Evolutionary conservation across 139 green algal genomes (phyloP).

Genomic region (Chlorella sp.): DNA sequence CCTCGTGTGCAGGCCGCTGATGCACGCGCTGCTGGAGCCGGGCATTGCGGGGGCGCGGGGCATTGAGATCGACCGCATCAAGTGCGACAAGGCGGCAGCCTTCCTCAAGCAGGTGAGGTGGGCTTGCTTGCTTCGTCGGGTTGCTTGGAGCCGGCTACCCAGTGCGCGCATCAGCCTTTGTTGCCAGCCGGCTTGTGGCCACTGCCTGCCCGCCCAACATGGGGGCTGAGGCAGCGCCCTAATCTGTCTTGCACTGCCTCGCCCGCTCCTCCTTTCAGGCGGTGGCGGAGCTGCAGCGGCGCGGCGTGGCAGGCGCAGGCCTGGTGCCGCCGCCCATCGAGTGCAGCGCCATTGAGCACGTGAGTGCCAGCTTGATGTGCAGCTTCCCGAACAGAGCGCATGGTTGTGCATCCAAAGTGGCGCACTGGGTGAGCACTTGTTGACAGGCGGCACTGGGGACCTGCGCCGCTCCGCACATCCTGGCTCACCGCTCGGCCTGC

Average conservation of each 20-base stretch:
- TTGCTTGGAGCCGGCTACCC: no score
- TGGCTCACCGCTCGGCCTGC: no score
- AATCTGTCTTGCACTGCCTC: no score
- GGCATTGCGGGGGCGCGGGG: slow-evolving; percentile 60
- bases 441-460: no score
- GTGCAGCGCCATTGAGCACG: slow-evolving; percentile 74
- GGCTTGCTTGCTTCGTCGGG: no score
- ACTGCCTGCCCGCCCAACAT: no score
- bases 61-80: slow-evolving; percentile 87
- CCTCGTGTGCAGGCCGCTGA: slow-evolving; percentile 82
- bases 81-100: slow-evolving; percentile 81
- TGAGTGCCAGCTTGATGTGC: slow-evolving; percentile 18
- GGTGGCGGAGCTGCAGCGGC: slow-evolving; percentile 41
- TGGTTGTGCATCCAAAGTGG: no score
- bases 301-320: slow-evolving; percentile 1
- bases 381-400: no score
- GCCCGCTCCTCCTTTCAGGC: not conserved
- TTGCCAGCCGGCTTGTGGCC: no score
- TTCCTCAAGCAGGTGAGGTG: slow-evolving; percentile 60
- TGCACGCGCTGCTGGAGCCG: slow-evolving; percentile 76
- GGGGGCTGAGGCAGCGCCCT: no score
- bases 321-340: slow-evolving; percentile 52
- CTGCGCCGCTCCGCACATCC: no score
- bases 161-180: no score
- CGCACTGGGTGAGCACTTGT: slow-evolving; percentile 1